These are phyloP conservation scores for Trichoderma sp. DNA, from an alignment of 2,329 filamentous ascomycete genomes.

Conservation along the genomic window DNA sequence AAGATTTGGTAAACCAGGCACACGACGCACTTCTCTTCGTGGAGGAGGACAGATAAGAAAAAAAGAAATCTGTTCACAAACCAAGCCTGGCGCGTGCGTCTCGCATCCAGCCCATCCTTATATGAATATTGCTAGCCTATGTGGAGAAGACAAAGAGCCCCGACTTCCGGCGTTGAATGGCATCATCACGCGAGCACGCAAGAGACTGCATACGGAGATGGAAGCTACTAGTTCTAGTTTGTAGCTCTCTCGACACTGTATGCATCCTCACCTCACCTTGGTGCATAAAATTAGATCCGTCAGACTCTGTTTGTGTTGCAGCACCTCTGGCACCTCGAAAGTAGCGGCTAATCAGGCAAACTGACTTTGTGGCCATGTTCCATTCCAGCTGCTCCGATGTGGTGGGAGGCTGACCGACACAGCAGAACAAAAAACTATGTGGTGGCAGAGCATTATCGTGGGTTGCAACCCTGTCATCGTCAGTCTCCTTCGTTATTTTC, in stretches of 20 bases:
- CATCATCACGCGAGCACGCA: constrained; percentile 17
- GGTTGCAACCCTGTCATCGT: background rate
- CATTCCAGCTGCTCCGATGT: background rate
- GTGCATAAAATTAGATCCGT: constrained; percentile 14
- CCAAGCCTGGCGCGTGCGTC: background rate
- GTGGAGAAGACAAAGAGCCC: constrained; percentile 11
- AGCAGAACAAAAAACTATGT: too few species aligned
- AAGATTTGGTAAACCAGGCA: background rate
- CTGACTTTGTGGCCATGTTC: background rate
- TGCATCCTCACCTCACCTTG: constrained; percentile 3
- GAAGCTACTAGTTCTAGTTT: background rate
- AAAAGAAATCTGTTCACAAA: background rate
- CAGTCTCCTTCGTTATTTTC: background rate
- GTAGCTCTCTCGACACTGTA: background rate
- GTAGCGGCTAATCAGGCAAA: background rate
- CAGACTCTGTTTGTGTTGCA: background rate
- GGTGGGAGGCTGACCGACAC: background rate
- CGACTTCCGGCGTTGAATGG: constrained; percentile 2
- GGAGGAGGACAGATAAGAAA: too few species aligned
- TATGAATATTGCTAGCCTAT: background rate
- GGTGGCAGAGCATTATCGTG: background rate
- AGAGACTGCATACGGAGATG: background rate
- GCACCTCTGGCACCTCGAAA: too few species aligned
- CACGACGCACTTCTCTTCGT: background rate
- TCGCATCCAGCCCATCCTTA: background rate